Conservation (phyloP, 805 yeast genomes). For the Candida alai region DNA sequence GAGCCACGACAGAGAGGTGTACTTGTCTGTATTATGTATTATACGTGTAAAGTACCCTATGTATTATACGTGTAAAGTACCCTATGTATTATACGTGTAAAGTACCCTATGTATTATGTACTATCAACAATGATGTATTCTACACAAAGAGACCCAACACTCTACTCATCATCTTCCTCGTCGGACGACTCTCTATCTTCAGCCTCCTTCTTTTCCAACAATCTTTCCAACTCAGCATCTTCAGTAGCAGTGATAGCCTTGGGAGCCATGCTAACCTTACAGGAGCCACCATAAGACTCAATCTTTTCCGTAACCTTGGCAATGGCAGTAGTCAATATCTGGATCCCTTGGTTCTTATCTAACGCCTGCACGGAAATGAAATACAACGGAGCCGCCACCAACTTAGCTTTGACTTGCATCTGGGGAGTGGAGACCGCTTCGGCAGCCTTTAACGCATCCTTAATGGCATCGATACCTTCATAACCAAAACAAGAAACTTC, state of each 20-base stretch:
- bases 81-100: conserved; percentile 4
- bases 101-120: conserved; percentile 3
- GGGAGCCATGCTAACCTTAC: conserved; percentile 95
- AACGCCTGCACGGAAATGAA: conserved; percentile 90
- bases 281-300: conserved; percentile 72
- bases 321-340: conserved; percentile 73
- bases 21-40: conserved; percentile 1
- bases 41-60: no score
- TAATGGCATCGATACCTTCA: conserved; percentile 97
- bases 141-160: background rate
- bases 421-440: conserved; percentile 80
- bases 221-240: conserved; percentile 95
- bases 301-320: conserved; percentile 69
- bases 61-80: no score
- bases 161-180: conserved; percentile 56
- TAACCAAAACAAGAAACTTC: conserved; percentile 96
- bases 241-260: conserved; percentile 98
- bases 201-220: conserved; percentile 88
- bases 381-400: conserved; percentile 96
- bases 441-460: conserved; percentile 81
- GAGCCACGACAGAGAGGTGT: conserved; percentile 1
- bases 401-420: conserved; percentile 85
- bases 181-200: conserved; percentile 84
- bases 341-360: conserved; percentile 87
- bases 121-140: conserved; percentile 2